These are phyloP conservation scores for Malassezia vespertilionis DNA, from an alignment of 1,284 basidiomycete species.

Conservation along the genomic window DNA sequence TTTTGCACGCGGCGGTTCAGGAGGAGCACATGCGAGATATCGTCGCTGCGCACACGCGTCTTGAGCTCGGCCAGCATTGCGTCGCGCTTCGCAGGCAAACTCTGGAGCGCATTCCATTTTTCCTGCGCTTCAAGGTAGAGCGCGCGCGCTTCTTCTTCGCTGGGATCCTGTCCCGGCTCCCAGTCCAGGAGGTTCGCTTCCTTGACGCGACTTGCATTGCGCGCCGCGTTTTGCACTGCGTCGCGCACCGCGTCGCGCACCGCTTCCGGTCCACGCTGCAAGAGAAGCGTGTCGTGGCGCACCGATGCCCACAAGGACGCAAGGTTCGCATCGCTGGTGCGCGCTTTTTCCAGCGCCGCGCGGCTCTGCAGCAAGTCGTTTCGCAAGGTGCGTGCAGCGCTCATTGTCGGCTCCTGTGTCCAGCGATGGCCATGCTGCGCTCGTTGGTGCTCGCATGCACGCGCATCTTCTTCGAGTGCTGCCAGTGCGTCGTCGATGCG, in stretches of 20 bases:
- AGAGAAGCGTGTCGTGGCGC: constrained; percentile 58
- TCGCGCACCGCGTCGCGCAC: constrained; percentile 62
- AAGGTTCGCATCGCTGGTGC: constrained; percentile 67
- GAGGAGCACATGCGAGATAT: constrained; percentile 86
- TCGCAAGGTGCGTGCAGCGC: constrained; percentile 54
- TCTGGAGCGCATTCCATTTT: constrained; percentile 17
- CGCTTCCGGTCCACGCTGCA: constrained; percentile 54
- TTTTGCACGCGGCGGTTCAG: constrained; percentile 76
- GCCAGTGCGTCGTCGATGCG: constrained; percentile 21
- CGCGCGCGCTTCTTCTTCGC: not conserved
- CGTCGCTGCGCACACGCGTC: constrained; percentile 90
- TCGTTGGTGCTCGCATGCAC: constrained; percentile 49
- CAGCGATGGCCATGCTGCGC: constrained; percentile 76
- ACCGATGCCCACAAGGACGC: constrained; percentile 63
- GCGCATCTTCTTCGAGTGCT: constrained; percentile 43
- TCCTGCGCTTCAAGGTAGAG: not conserved
- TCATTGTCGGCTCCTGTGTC: constrained; percentile 68
- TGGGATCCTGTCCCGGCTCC: not conserved
- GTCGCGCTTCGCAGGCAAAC: constrained; percentile 56
- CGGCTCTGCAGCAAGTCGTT: constrained; percentile 71
- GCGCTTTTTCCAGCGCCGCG: constrained; percentile 65
- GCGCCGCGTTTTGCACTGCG: constrained; percentile 31
- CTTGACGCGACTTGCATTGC: not conserved
- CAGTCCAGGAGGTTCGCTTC: constrained; percentile 9
- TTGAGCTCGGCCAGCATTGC: constrained; percentile 86